Evolutionary conservation across 2,329 filamentous ascomycete genomes (phyloP).

Genomic region (Alternaria brassicicola): DNA sequence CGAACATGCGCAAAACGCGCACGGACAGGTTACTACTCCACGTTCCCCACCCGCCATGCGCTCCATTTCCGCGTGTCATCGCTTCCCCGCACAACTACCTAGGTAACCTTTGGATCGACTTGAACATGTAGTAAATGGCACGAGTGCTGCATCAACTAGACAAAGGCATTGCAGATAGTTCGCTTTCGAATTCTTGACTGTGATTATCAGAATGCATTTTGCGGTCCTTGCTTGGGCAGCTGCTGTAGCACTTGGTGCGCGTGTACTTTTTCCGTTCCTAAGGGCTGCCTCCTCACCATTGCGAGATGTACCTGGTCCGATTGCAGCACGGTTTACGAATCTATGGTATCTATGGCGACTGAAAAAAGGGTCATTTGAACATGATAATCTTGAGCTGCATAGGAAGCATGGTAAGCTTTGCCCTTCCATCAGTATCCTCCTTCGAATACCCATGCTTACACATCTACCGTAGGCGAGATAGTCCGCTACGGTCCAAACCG

Average conservation of each 20-base stretch:
- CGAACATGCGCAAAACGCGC: too few species aligned
- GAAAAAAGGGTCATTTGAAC: slow-evolving; percentile 7
- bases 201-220: slow-evolving; percentile 6
- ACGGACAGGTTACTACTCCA: too few species aligned
- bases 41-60: neutral
- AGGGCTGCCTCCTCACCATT: slow-evolving; percentile 11
- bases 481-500: slow-evolving; percentile 18
- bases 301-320: slow-evolving; percentile 15
- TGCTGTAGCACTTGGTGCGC: slow-evolving; percentile 6
- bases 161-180: neutral
- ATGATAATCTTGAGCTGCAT: slow-evolving; percentile 21
- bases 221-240: slow-evolving; percentile 1
- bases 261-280: slow-evolving; percentile 10
- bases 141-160: neutral
- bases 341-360: slow-evolving; percentile 22
- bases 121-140: neutral
- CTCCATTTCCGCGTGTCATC: neutral
- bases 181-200: neutral
- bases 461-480: slow-evolving; percentile 2
- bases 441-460: neutral
- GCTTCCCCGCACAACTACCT: slow-evolving; percentile 4
- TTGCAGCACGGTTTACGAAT: slow-evolving; percentile 15
- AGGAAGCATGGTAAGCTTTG: slow-evolving; percentile 12
- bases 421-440: neutral
- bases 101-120: neutral